Evolutionary conservation across 1,284 basidiomycete genomes (phyloP).

Genomic region (Neonothopanus nambi): DNA sequence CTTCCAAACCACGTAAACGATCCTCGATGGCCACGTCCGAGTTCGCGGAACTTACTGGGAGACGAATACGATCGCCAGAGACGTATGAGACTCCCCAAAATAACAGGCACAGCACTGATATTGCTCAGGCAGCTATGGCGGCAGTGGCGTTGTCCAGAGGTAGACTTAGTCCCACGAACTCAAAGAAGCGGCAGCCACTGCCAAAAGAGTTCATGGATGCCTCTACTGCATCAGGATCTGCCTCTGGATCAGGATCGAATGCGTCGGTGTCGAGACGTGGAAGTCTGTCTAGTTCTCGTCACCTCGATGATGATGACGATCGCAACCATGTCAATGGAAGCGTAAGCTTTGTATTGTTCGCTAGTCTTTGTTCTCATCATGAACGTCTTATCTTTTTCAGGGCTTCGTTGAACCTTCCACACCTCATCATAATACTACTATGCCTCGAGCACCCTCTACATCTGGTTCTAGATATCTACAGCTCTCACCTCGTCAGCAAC

Average conservation of each 20-base stretch:
- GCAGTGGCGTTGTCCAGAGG: slow-evolving; percentile 55
- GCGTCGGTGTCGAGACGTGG: slow-evolving; percentile 2
- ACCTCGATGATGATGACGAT: background rate
- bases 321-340: background rate
- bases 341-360: background rate
- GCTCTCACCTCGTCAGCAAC: slow-evolving; percentile 29
- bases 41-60: slow-evolving; percentile 27
- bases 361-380: background rate
- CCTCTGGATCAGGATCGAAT: slow-evolving; percentile 2
- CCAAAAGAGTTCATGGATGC: slow-evolving; percentile 61
- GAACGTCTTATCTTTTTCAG: background rate
- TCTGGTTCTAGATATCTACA: slow-evolving; percentile 14
- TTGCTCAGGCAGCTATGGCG: slow-evolving; percentile 58
- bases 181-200: slow-evolving; percentile 53
- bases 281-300: slow-evolving; percentile 5
- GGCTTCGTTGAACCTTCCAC: slow-evolving; percentile 1
- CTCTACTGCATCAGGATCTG: background rate
- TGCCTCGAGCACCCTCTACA: background rate
- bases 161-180: slow-evolving; percentile 41
- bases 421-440: slow-evolving; percentile 11
- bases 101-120: slow-evolving; percentile 22
- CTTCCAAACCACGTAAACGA: slow-evolving; percentile 24
- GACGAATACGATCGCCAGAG: slow-evolving; percentile 27
- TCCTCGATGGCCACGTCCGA: slow-evolving; percentile 27
- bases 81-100: slow-evolving; percentile 22